Conservation (phyloP, 106 monocot species). For the Dendrobium chrysotoxum region DNA sequence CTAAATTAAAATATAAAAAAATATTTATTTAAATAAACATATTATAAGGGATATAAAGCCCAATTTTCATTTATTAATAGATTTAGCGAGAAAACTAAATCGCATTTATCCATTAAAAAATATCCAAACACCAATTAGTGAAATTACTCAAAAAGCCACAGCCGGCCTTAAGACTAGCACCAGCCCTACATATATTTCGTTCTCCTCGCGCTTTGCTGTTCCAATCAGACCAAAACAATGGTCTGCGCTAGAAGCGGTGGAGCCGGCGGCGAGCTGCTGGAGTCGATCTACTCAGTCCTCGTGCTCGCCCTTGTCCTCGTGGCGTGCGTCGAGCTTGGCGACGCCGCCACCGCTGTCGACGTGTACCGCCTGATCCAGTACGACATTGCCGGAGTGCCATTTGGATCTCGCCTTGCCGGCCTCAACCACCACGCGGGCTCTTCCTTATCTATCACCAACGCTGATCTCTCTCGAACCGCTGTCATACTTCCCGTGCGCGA, state of each 20-base stretch:
- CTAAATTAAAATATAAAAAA: too few relatives aligned
- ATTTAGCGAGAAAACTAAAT: too few relatives aligned
- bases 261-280: slow-evolving; percentile 28
- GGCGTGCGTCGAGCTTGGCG: slow-evolving; percentile 94
- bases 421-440: slow-evolving; percentile 87
- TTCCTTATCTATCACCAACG: slow-evolving; percentile 35
- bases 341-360: slow-evolving; percentile 88
- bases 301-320: slow-evolving; percentile 61
- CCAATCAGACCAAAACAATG: neutral
- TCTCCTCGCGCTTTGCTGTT: neutral
- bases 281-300: slow-evolving; percentile 55
- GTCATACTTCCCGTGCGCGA: slow-evolving; percentile 63
- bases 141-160: too few relatives aligned
- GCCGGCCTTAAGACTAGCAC: too few relatives aligned
- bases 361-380: slow-evolving; percentile 97
- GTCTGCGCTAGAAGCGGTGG: neutral
- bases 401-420: slow-evolving; percentile 71
- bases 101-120: too few relatives aligned
- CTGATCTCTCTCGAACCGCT: slow-evolving; percentile 81
- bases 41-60: too few relatives aligned
- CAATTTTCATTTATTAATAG: too few relatives aligned
- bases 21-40: too few relatives aligned
- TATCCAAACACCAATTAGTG: too few relatives aligned
- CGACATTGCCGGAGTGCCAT: slow-evolving; percentile 76
- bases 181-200: too few relatives aligned